A percentile compares a stretch with the other conserved stretches of the same genome.
These are phyloP conservation scores for Candida maris DNA, from an alignment of 805 yeast species.

Conservation along the genomic window DNA sequence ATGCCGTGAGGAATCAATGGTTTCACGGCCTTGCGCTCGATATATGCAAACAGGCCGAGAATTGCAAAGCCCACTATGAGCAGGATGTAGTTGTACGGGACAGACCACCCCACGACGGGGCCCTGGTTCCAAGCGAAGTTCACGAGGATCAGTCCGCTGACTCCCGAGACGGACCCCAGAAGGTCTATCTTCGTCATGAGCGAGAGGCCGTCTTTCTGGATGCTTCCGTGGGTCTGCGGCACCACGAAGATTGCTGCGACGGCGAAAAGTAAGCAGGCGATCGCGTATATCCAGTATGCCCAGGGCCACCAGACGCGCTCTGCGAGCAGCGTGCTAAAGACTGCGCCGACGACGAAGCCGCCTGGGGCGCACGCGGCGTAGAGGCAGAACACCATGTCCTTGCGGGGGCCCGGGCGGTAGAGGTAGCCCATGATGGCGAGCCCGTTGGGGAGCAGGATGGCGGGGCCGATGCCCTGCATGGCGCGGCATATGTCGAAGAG, in stretches of 20 bases:
- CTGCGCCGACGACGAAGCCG: slow-evolving; percentile 1
- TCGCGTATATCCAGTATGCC: neutral
- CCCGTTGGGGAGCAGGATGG: slow-evolving; percentile 1
- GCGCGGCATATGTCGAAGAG: neutral
- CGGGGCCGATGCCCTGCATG: neutral
- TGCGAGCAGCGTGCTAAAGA: neutral
- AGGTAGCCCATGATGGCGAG: slow-evolving; percentile 1
- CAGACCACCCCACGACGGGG: slow-evolving; percentile 2
- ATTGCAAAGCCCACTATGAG: neutral
- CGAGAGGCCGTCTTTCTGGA: neutral
- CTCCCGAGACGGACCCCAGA: neutral
- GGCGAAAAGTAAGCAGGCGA: neutral
- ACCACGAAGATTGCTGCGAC: neutral
- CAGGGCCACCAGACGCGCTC: neutral
- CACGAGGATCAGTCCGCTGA: neutral
- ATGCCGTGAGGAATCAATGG: neutral
- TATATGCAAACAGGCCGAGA: neutral
- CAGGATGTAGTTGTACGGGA: neutral
- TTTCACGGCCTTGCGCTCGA: neutral
- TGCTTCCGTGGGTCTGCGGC: neutral
- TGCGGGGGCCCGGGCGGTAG: slow-evolving; percentile 1
- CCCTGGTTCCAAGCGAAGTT: slow-evolving; percentile 3
- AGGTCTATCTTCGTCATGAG: neutral
- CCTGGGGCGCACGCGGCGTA: slow-evolving; percentile 1
- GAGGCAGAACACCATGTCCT: neutral